Evolutionary conservation across 768 basidiomycete genomes (phyloP), one percentile per base, ranked within the genome.

Genomic region (Mycena amicta): DNA sequence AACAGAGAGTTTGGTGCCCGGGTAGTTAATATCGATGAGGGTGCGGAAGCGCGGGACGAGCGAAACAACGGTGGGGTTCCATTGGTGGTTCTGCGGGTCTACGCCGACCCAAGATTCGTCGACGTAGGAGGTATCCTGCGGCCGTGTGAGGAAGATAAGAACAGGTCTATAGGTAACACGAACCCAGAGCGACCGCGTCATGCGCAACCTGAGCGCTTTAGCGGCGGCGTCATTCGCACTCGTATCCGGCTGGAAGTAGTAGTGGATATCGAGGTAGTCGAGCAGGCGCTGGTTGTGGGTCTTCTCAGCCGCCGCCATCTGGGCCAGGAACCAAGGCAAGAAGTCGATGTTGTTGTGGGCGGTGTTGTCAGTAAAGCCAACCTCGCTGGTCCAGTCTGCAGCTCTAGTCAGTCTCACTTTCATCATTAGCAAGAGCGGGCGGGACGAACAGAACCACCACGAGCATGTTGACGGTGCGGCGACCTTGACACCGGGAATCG

Each of bases 251-350:
- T 74, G 74, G 75, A 76, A 83, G 71, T 84, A 84, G 63, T 83
- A 84, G 59, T 84, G 83, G 56, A 84, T 77, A 63, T 83, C 83
- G 52, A 84, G 77, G 67, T 77, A 82, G 65, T 84, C 83, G n/a
- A 84, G 68, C 23, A 83, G 69, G 13, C 82, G 71, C 61, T 77
- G 73, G 2, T 79, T 77, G 12, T 67, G 59, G 2, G 56, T 67
- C 8, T 61, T 63, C 40, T 77, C 75, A 2, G 71, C 70, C 5
- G 69, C 61, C 31, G 76, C 75, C 81, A 84, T 82, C 67, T 83
- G 70, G 16, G 66, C 50, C 49, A 84, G 71, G 77, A 84, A 83
- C 82, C 82, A 84, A 16, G 83, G 83, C 5, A 84, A 53, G 73
- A 82, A 84, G 65, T 84, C 83, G 29, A 72, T 78, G 61, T 82